Percentiles rank a stretch among this genome's conserved stretches.
These are phyloP conservation scores for Cystofilobasidium macerans DNA, from an alignment of 768 basidiomycete species.

Conservation along the genomic window DNA sequence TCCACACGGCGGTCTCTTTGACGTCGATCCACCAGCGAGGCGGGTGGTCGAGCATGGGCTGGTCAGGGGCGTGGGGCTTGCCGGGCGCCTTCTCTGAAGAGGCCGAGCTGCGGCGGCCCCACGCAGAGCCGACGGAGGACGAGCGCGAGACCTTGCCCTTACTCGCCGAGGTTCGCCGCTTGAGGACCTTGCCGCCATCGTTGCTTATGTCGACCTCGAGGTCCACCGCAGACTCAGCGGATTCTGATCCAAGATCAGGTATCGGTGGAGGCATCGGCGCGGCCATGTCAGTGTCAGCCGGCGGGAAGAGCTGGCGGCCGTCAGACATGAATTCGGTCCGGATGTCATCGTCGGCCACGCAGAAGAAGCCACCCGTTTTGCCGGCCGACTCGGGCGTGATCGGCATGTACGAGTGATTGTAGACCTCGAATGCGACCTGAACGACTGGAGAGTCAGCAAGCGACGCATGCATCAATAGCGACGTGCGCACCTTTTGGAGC, in stretches of 20 bases:
- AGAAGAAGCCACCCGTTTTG: conserved; percentile 15
- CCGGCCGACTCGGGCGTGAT: conserved; percentile 8
- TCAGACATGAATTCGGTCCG: not conserved
- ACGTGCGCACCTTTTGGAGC: conserved; percentile 20
- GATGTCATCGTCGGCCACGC: conserved; percentile 11
- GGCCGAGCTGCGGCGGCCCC: not conserved
- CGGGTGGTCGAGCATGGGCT: conserved; percentile 2
- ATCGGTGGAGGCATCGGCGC: not conserved
- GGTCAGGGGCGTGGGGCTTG: not conserved
- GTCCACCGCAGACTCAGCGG: not conserved
- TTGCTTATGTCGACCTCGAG: conserved; percentile 3
- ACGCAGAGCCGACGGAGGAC: not conserved
- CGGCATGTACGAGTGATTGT: conserved; percentile 8
- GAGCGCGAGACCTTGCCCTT: conserved; percentile 14
- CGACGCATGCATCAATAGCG: not conserved
- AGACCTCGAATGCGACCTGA: conserved; percentile 24
- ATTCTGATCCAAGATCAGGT: not conserved
- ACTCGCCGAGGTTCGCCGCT: conserved; percentile 4
- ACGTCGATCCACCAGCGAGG: conserved; percentile 18
- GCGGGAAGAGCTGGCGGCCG: conserved; percentile 13
- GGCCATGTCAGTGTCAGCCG: not conserved
- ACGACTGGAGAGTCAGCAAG: not conserved
- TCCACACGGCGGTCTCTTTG: conserved; percentile 15
- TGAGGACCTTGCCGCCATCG: conserved; percentile 15
- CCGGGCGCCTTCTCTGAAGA: not conserved